Percentiles rank a stretch among this genome's conserved stretches.
Evolutionary conservation across 2,329 filamentous ascomycete genomes (phyloP).

Genomic region (Colletotrichum filicis): DNA sequence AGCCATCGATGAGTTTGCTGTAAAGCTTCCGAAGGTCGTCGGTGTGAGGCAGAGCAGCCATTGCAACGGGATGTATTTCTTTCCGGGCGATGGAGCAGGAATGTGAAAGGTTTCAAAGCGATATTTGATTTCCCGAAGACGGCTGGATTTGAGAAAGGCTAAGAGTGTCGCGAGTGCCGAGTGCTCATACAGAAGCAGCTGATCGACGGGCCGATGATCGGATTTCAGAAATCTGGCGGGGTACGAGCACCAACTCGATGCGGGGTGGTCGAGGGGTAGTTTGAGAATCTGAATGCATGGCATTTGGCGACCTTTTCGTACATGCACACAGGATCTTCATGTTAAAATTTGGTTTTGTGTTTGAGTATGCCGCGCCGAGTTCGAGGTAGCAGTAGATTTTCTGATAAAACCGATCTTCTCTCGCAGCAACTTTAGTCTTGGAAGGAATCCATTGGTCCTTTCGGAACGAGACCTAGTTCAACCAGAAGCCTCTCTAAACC

Average conservation of each 20-base stretch:
- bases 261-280: not conserved
- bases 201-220: not conserved
- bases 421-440: not conserved
- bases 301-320: not conserved
- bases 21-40: not conserved
- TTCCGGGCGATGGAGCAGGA: not conserved
- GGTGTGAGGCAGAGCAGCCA: not conserved
- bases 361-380: not conserved
- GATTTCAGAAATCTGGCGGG: not conserved
- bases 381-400: not conserved
- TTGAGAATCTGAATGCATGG: not conserved
- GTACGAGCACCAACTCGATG: not conserved
- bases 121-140: not conserved
- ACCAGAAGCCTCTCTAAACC: not conserved
- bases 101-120: not conserved
- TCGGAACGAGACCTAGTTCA: not conserved
- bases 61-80: not conserved
- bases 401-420: not conserved
- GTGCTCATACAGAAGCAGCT: not conserved
- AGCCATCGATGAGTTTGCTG: conserved; percentile 52
- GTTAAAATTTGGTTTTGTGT: not conserved
- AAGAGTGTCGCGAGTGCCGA: no score
- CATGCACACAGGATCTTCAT: not conserved
- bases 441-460: not conserved
- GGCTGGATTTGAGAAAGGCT: not conserved